These are phyloP conservation scores for Osmanthus fragrans DNA, from an alignment of 257 asterid genomes.

Conservation along the genomic window DNA sequence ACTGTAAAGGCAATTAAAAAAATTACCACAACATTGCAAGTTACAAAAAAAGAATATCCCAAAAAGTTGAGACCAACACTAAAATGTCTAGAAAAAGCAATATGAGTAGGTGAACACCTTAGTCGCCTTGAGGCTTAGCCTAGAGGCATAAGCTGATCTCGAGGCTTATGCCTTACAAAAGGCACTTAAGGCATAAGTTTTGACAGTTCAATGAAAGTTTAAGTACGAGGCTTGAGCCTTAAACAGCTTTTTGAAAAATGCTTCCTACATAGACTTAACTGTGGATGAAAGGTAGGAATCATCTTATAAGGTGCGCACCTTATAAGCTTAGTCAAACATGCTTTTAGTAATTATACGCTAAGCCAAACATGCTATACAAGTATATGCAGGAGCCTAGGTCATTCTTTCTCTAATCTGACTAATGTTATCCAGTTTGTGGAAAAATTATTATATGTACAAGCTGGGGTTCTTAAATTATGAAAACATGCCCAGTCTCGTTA, in stretches of 20 bases:
- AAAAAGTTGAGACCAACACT: too few relatives aligned
- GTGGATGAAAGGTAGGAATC: background rate
- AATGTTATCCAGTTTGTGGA: background rate
- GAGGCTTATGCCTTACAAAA: background rate
- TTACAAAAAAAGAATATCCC: too few relatives aligned
- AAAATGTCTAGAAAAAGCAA: too few relatives aligned
- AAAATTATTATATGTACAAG: background rate
- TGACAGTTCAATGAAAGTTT: background rate
- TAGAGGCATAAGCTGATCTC: background rate
- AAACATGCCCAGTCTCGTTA: background rate
- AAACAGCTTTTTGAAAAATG: background rate
- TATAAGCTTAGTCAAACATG: background rate
- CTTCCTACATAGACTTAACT: background rate
- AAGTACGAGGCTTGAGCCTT: background rate
- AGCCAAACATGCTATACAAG: background rate
- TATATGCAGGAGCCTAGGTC: background rate
- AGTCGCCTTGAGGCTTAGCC: background rate
- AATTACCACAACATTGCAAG: too few relatives aligned
- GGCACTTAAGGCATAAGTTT: background rate
- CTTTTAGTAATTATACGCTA: background rate
- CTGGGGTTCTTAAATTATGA: background rate
- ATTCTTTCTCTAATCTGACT: background rate
- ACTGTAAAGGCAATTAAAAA: too few relatives aligned
- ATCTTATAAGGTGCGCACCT: background rate
- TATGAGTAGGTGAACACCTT: background rate